A percentile compares a stretch with the other conserved stretches of the same genome.
Evolutionary conservation across 306 rosid genomes (phyloP).

Genomic region (Hippophae tibetana): DNA sequence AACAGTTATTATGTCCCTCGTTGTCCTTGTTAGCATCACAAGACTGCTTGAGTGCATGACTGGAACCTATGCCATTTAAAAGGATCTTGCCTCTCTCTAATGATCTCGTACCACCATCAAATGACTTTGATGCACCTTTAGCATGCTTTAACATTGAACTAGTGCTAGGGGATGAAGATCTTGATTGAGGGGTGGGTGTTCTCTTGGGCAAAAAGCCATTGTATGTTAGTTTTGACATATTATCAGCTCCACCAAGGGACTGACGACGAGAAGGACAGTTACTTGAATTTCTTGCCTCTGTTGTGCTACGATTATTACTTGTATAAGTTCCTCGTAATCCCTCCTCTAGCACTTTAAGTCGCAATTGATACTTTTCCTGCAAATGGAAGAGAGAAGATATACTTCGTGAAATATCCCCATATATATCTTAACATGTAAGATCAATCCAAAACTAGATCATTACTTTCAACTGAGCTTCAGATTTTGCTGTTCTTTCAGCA

Average conservation of each 20-base stretch:
- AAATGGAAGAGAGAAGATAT: constrained; percentile 16
- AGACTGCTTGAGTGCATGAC: constrained; percentile 63
- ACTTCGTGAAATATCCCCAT: constrained; percentile 2
- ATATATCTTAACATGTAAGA: neutral
- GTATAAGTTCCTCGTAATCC: constrained; percentile 74
- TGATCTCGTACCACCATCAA: constrained; percentile 95
- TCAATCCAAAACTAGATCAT: constrained; percentile 32
- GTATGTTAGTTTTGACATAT: constrained; percentile 53
- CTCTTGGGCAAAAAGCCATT: constrained; percentile 83
- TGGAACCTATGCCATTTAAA: constrained; percentile 63
- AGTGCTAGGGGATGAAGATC: constrained; percentile 63
- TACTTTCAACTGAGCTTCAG: constrained; percentile 96
- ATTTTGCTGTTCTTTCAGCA: constrained; percentile 76
- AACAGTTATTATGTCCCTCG: constrained; percentile 50
- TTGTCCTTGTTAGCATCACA: constrained; percentile 59
- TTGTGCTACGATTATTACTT: constrained; percentile 56
- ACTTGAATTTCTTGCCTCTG: constrained; percentile 70
- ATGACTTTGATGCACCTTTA: constrained; percentile 93
- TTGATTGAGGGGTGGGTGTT: constrained; percentile 41
- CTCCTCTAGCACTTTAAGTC: constrained; percentile 93
- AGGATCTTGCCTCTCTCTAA: constrained; percentile 83
- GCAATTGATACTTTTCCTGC: constrained; percentile 84
- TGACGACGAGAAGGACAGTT: constrained; percentile 96
- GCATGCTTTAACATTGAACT: constrained; percentile 88
- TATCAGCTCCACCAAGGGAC: constrained; percentile 96